Evolutionary conservation across 257 asterid species (phyloP).

Genomic region (Phtheirospermum japonicum): DNA sequence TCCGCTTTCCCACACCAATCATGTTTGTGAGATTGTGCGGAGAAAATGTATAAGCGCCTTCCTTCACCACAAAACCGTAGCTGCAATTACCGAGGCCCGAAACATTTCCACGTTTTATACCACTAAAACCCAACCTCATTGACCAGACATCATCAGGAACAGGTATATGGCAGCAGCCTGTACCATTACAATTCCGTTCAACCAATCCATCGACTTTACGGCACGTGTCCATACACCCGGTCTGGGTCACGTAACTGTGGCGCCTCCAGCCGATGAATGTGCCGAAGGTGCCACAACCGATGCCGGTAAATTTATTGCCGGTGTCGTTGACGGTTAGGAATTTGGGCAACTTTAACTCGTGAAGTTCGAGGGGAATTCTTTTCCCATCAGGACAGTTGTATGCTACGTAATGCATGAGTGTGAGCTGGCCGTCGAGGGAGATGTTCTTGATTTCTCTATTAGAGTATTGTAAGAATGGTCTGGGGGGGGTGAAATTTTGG

Average conservation of each 20-base stretch:
- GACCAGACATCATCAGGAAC: slow-evolving; percentile 18
- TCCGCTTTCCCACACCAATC: not conserved
- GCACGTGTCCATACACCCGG: slow-evolving; percentile 41
- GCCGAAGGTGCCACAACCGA: slow-evolving; percentile 35
- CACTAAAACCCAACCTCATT: not conserved
- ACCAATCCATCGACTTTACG: not conserved
- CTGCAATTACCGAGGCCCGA: slow-evolving; percentile 13
- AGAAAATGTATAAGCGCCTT: slow-evolving; percentile 24
- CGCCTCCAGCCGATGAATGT: not conserved
- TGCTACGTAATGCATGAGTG: not conserved
- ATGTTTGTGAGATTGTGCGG: not conserved
- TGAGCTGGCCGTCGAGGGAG: slow-evolving; percentile 29
- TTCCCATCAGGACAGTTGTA: slow-evolving; percentile 13
- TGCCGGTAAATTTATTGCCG: slow-evolving; percentile 22
- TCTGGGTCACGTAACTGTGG: not conserved
- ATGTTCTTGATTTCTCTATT: slow-evolving; percentile 17
- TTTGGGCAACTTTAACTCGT: fast-evolving
- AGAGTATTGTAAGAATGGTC: not conserved
- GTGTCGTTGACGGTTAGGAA: not conserved
- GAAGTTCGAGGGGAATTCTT: fast-evolving
- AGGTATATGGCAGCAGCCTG: slow-evolving; percentile 39
- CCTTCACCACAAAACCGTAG: slow-evolving; percentile 32
- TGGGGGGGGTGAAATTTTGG: slow-evolving; percentile 18
- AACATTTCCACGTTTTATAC: not conserved
- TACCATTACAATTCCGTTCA: slow-evolving; percentile 27